Base-by-base conservation (phyloP, 2,329 filamentous ascomycete species). In the Zelopaecilomyces penicillatus region DNA sequence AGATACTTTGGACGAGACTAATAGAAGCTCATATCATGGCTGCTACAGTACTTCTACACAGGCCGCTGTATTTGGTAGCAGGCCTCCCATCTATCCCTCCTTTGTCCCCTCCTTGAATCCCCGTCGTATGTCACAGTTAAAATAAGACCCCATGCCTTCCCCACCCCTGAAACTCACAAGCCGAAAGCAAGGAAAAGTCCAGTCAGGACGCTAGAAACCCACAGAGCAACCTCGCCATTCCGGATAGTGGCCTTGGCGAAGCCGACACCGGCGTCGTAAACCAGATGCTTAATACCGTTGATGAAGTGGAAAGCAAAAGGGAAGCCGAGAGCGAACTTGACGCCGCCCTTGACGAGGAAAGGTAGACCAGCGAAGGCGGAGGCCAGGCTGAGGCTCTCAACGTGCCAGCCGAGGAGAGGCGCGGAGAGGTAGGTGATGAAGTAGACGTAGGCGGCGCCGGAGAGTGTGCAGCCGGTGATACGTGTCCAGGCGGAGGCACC, bases 351-450 rank as follows among this genome's bases (percentile, higher is more conserved):
- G 60, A 71, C 68, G 44, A 75, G 69, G 7, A 80, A 64, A 19
- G 84, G 77, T 28, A 85, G 64, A 4, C 69, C 68, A 27, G 74
- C 79, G 32, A 80, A 78, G 39, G 80, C 68, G 28, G 79, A 75
- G 29, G 78, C 82, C 6, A 86, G 59, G 39, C 78, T 71, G 42
- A 72, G 69, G 46, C 68, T 73, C 71, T 80, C 77, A 48, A 80
- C 60, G 67, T 81, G 77, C 66, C 71, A 73, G 54, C 77, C 90
- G 44, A 87, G 66, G 37, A 85, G 67, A 5, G 90, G 90, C 0
- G 88, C 82, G 52, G 78, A 78, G 50, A 95, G 83, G 75, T 96
- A 96, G 44, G 83, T 79, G 53, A 81, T 67, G 51, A 85, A 82
- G 73, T 87, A 95, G 63, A 80, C 66, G 76, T 96, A 96, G 51